These are phyloP conservation scores for Rhynchospora tenuis DNA, from an alignment of 176 grass and related monocot species.

Conservation along the genomic window DNA sequence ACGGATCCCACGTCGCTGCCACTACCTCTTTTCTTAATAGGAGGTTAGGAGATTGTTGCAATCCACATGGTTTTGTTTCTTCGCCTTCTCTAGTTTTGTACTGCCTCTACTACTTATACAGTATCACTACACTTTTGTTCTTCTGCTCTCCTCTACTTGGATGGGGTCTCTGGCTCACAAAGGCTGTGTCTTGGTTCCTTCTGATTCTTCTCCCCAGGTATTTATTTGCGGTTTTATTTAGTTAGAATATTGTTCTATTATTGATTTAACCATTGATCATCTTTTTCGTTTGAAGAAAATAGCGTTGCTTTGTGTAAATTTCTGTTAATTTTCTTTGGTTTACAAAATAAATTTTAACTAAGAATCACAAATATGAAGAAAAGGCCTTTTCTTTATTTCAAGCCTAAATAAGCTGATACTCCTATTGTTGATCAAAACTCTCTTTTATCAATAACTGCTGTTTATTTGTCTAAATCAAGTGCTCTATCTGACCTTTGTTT, in stretches of 20 bases:
- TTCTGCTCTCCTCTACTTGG: background rate
- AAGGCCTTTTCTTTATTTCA: background rate
- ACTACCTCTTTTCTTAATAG: conserved; percentile 14
- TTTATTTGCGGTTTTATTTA: background rate
- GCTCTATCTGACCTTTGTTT: background rate
- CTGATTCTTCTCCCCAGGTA: conserved; percentile 8
- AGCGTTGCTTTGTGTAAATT: background rate
- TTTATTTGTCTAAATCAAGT: background rate
- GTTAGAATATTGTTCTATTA: background rate
- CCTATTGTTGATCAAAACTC: background rate
- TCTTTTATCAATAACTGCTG: background rate
- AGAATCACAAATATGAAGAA: background rate
- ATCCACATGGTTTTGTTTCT: conserved; percentile 28
- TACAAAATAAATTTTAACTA: background rate
- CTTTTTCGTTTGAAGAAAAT: background rate
- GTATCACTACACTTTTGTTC: background rate
- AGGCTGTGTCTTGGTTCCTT: background rate
- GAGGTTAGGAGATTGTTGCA: background rate
- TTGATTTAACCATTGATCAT: background rate
- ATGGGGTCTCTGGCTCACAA: conserved; percentile 10
- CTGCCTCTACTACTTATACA: background rate
- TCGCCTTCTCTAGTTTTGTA: background rate
- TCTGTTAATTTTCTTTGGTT: background rate
- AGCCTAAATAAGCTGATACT: background rate
- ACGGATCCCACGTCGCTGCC: conserved; percentile 18